Evolutionary conservation across 768 basidiomycete species (phyloP).

Genomic region (Pulveroboletus frians): DNA sequence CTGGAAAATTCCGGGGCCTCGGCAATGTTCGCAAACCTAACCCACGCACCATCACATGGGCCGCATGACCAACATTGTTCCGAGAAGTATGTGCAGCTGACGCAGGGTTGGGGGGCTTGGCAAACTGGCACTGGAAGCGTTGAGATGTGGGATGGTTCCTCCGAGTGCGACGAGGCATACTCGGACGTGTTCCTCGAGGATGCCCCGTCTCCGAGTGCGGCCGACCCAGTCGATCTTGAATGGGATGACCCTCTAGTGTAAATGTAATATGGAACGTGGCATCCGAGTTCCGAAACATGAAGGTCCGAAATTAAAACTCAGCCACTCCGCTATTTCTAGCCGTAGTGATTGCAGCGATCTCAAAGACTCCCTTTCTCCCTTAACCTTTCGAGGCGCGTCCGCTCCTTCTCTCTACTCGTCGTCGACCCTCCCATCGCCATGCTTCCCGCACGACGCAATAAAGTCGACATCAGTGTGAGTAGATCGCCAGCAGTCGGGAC

Average conservation of each 20-base stretch:
- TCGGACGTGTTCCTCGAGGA: slow-evolving; percentile 13
- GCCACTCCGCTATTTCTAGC: slow-evolving; percentile 24
- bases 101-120: slow-evolving; percentile 1
- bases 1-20: slow-evolving; percentile 18
- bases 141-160: slow-evolving; percentile 5
- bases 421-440: slow-evolving; percentile 36
- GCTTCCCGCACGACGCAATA: slow-evolving; percentile 79
- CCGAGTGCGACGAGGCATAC: slow-evolving; percentile 6
- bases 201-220: background rate
- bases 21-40: slow-evolving; percentile 1
- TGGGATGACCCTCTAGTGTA: background rate
- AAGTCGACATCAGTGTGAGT: slow-evolving; percentile 90
- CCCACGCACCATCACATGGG: slow-evolving; percentile 7
- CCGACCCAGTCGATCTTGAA: slow-evolving; percentile 1
- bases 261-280: slow-evolving; percentile 14
- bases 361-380: slow-evolving; percentile 11
- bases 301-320: slow-evolving; percentile 20
- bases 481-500: background rate
- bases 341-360: slow-evolving; percentile 15
- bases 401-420: slow-evolving; percentile 22
- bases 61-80: slow-evolving; percentile 11
- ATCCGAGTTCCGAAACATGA: slow-evolving; percentile 32
- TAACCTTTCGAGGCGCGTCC: slow-evolving; percentile 15
- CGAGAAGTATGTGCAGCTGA: slow-evolving; percentile 15
- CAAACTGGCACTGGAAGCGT: slow-evolving; percentile 8